Conservation (phyloP, 495 filamentous ascomycete species). For the Penicillium subrubescens region DNA sequence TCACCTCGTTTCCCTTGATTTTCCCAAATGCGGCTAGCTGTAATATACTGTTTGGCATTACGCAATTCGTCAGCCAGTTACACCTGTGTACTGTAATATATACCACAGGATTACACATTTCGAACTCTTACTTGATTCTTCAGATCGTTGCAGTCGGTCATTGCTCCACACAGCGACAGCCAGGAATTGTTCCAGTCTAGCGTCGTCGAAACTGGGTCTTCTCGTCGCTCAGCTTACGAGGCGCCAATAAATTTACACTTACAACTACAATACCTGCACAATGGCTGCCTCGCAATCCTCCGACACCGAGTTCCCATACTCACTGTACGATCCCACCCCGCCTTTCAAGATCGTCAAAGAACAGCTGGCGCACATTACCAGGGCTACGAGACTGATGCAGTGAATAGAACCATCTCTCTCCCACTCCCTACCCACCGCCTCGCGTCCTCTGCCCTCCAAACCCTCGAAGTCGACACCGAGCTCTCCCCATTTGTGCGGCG, state of each 20-base stretch:
- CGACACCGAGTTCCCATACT: conserved; percentile 67
- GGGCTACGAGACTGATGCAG: neutral
- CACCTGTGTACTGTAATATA: too few species aligned
- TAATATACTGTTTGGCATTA: neutral
- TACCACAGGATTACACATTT: neutral
- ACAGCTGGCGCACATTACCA: neutral
- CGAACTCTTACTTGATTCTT: neutral
- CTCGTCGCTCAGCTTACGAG: neutral
- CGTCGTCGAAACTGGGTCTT: neutral
- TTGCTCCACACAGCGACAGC: neutral
- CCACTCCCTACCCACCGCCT: conserved; percentile 84
- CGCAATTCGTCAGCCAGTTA: accelerated
- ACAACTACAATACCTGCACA: neutral
- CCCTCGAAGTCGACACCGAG: conserved; percentile 84
- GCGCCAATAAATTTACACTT: neutral
- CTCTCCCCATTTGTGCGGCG: conserved; percentile 81
- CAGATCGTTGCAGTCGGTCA: neutral
- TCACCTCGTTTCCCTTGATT: neutral
- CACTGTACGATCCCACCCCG: conserved; percentile 56
- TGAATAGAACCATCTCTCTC: conserved; percentile 68
- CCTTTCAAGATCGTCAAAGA: neutral
- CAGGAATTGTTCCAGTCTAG: neutral
- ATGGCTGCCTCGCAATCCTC: conserved; percentile 33
- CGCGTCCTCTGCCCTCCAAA: conserved; percentile 71
- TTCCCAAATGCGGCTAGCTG: neutral